phyloP scores from a whole-genome alignment of 164 flowering plant genomes.

The Annona cherimola region DNA sequence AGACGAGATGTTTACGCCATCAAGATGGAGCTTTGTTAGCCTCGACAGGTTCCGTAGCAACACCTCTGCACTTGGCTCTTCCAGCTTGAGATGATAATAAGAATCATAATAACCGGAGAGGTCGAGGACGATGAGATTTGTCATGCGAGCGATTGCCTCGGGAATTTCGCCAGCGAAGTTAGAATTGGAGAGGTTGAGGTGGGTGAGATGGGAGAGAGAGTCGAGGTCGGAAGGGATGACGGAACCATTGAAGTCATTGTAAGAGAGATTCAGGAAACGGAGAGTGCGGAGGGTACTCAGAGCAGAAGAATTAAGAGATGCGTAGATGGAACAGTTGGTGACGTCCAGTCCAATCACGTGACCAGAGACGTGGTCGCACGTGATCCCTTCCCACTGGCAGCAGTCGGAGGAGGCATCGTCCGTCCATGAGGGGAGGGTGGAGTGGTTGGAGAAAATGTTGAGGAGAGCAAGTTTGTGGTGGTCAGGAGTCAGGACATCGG shows the following conservation, averaged over 20 bases:
- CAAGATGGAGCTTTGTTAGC: constrained; percentile 10
- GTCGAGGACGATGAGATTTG: constrained; percentile 17
- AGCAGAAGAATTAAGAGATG: not conserved
- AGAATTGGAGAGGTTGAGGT: constrained; percentile 44
- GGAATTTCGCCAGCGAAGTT: constrained; percentile 43
- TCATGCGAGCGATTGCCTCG: constrained; percentile 22
- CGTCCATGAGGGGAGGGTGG: too few relatives aligned
- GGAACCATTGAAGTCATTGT: constrained; percentile 22
- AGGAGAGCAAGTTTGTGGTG: too few relatives aligned
- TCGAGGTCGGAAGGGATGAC: constrained; percentile 32
- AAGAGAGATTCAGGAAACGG: constrained; percentile 32
- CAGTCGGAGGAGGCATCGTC: constrained; percentile 1
- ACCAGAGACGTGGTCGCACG: constrained; percentile 23
- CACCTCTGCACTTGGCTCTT: not conserved
- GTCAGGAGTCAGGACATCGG: too few relatives aligned
- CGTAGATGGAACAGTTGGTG: constrained; percentile 20
- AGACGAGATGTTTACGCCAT: not conserved
- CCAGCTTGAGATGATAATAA: not conserved
- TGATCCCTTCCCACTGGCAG: constrained; percentile 35
- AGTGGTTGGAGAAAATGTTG: too few relatives aligned
- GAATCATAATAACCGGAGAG: not conserved
- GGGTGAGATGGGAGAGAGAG: constrained; percentile 22
- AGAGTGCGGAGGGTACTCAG: constrained; percentile 9
- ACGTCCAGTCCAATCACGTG: constrained; percentile 31
- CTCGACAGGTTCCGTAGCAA: not conserved